Evolutionary conservation across 306 rosid genomes (phyloP).

Genomic region (Dryas alaskensis): DNA sequence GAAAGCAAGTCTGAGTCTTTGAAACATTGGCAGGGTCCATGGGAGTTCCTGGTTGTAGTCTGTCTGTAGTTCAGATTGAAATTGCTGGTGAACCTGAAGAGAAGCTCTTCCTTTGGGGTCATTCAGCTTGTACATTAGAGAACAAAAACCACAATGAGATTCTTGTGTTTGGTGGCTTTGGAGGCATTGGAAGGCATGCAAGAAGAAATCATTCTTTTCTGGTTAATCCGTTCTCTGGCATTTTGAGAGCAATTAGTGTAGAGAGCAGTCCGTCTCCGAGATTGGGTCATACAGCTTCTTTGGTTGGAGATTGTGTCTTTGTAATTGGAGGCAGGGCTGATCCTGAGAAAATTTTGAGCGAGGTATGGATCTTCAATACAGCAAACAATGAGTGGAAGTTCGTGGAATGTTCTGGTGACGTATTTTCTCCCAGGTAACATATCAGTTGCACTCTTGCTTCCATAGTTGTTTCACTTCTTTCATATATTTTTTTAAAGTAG

Average conservation of each 20-base stretch:
- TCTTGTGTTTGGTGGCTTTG: slow-evolving; percentile 85
- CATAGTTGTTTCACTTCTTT: no score
- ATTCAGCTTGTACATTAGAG: slow-evolving; percentile 55
- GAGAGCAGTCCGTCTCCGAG: slow-evolving; percentile 57
- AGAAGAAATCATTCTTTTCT: slow-evolving; percentile 62
- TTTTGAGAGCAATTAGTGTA: slow-evolving; percentile 36
- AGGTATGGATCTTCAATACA: slow-evolving; percentile 62
- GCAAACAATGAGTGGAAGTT: slow-evolving; percentile 57
- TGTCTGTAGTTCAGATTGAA: slow-evolving; percentile 49
- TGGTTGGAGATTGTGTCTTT: slow-evolving; percentile 61
- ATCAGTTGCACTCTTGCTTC: background rate
- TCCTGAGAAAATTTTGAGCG: slow-evolving; percentile 71
- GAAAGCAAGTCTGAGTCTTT: slow-evolving; percentile 82
- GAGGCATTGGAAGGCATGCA: slow-evolving; percentile 87
- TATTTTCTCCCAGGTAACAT: slow-evolving; percentile 74
- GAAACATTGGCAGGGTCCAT: slow-evolving; percentile 81
- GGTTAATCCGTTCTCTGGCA: slow-evolving; percentile 55
- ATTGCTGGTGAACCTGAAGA: slow-evolving; percentile 59
- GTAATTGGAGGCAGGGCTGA: slow-evolving; percentile 87
- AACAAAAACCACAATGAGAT: slow-evolving; percentile 33
- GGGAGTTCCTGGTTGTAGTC: slow-evolving; percentile 38
- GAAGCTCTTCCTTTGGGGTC: slow-evolving; percentile 91
- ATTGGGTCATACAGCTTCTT: slow-evolving; percentile 70
- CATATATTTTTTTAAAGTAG: slow-evolving; percentile 2
- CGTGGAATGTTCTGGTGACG: slow-evolving; percentile 47